Evolutionary conservation across 768 basidiomycete genomes (phyloP).

Genomic region (Naganishia vaughanmartiniae): DNA sequence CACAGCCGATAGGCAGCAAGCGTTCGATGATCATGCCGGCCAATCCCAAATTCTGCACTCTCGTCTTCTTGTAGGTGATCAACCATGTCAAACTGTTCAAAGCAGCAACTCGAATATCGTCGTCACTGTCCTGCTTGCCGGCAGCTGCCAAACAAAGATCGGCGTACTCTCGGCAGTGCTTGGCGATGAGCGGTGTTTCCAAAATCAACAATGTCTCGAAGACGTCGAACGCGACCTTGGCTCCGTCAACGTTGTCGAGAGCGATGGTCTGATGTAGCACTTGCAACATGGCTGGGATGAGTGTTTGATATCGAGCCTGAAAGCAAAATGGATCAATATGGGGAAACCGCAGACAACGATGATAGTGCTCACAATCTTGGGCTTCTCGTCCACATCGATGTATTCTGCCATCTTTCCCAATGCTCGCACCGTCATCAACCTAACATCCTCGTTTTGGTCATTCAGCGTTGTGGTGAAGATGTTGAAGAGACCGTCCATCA

Average conservation of each 20-base stretch:
- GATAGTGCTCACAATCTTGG: constrained; percentile 66
- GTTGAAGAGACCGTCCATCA: constrained; percentile 63
- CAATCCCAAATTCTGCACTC: constrained; percentile 79
- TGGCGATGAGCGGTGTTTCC: constrained; percentile 88
- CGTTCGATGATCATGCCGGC: constrained; percentile 82
- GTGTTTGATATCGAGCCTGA: constrained; percentile 58
- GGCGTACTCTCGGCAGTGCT: constrained; percentile 80
- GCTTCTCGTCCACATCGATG: constrained; percentile 81
- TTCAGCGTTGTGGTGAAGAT: constrained; percentile 69
- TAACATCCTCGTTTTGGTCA: constrained; percentile 84
- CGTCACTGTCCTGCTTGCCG: constrained; percentile 69
- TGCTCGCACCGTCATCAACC: constrained; percentile 86
- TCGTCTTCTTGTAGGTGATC: constrained; percentile 96
- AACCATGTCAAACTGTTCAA: constrained; percentile 96
- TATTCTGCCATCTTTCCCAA: constrained; percentile 90
- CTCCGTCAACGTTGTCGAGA: constrained; percentile 71
- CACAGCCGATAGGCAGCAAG: constrained; percentile 88
- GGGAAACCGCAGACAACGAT: not conserved
- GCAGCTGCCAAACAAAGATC: constrained; percentile 83
- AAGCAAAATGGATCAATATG: constrained; percentile 4
- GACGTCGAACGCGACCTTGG: constrained; percentile 88
- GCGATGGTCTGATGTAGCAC: constrained; percentile 83
- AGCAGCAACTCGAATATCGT: constrained; percentile 79
- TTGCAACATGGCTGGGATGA: constrained; percentile 81
- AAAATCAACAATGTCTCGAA: constrained; percentile 93